Evolutionary conservation across 202 grass and related monocot species (phyloP), one percentile per base, ranked within the genome.

Genomic region (Panicum virgatum): DNA sequence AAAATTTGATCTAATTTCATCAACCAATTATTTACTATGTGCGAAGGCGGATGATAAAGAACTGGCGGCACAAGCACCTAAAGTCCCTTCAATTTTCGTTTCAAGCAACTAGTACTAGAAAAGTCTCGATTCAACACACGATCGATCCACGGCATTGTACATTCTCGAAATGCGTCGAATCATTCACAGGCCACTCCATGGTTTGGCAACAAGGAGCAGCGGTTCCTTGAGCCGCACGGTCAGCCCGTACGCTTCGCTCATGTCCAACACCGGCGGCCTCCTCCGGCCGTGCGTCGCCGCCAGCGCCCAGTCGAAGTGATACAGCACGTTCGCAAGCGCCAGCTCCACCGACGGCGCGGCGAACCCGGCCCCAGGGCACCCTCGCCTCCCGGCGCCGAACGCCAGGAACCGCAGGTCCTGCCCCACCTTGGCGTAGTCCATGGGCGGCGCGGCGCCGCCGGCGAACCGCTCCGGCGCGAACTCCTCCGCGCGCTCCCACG

Each of bases 161-260:
- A n/a, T n/a, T n/a, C n/a, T n/a, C n/a, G n/a, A n/a, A n/a, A n/a
- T n/a, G n/a, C n/a, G n/a, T n/a, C n/a, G n/a, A n/a, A n/a, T n/a
- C n/a, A n/a, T n/a, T n/a, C n/a, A n/a, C n/a, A n/a, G 2, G n/a
- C 5, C 1, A 74, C 56, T 62, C 53, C 62, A 39, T 9, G 88
- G 66, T 18, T 44, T 90, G 3, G 79, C 79, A 3, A 32, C 57
- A 0, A 83, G 52, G 5, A 12, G 25, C 34, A 86, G 66, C 65
- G 13, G 45, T 38, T 19, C 6, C 73, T 84, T 90, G 62, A 78
- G 61, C 1, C 12, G 67, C 13, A 79, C 66, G 5, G 84, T 12
- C 15, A 87, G 18, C 12, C 84, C 88, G 13, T 27, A 66, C 14
- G n/a, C 4, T 76, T 90, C 84, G 19, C 18, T 82, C 84, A 87